A percentile compares a stretch with the other conserved stretches of the same genome.
phyloP scores from a whole-genome alignment of 148 eudicot genomes.

The Gaultheria prostrata region DNA sequence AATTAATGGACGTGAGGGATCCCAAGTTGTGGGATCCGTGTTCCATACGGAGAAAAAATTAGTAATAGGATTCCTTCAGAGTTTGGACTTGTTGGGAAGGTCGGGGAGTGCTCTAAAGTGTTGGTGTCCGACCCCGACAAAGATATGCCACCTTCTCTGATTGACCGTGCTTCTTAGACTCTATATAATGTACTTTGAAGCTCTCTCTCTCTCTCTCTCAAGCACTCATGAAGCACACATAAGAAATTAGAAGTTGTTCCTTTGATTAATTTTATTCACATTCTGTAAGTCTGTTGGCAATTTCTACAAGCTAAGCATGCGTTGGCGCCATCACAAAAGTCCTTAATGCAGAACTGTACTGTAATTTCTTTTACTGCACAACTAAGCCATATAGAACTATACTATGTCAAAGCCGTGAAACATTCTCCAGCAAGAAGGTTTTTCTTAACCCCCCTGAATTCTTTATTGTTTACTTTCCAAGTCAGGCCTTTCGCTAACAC shows the following conservation, averaged over 20 bases:
- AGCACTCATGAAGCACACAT: not conserved
- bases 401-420: not conserved
- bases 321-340: not conserved
- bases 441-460: not conserved
- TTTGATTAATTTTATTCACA: too few species aligned
- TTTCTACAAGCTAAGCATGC: not conserved
- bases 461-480: not conserved
- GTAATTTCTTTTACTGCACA: not conserved
- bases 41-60: too few species aligned
- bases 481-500: not conserved
- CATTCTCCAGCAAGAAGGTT: not conserved
- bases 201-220: not conserved
- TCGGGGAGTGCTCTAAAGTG: too few species aligned
- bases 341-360: not conserved
- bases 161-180: too few species aligned
- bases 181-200: too few species aligned
- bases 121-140: too few species aligned
- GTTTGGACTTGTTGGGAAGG: too few species aligned
- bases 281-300: not conserved
- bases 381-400: not conserved
- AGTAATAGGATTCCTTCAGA: too few species aligned
- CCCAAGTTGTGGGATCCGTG: too few species aligned
- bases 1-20: too few species aligned
- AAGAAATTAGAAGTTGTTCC: not conserved
- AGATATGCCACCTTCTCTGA: too few species aligned